These are phyloP conservation scores for Fusarium buharicum DNA, from an alignment of 2,329 filamentous ascomycete genomes.

Conservation along the genomic window DNA sequence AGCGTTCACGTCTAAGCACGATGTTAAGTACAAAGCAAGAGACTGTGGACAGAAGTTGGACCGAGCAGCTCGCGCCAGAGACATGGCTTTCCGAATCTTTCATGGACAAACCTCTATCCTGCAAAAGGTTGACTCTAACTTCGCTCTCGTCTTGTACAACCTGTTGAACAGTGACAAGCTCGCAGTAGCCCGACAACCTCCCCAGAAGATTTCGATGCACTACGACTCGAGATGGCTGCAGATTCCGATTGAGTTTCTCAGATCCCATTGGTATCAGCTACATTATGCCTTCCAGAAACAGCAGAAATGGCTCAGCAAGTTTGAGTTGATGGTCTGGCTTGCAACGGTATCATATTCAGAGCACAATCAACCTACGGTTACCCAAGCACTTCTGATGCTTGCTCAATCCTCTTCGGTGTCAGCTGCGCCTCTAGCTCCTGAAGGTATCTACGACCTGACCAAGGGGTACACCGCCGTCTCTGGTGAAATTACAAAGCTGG, in stretches of 20 bases:
- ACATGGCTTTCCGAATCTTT: constrained; percentile 4
- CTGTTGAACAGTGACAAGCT: neutral
- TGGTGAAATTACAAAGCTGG: neutral
- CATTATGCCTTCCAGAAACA: constrained; percentile 27
- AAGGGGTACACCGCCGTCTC: neutral
- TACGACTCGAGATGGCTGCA: constrained; percentile 37
- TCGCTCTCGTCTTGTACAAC: constrained; percentile 2
- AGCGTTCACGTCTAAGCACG: constrained; percentile 12
- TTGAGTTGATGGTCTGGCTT: constrained; percentile 34
- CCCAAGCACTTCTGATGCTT: constrained; percentile 28
- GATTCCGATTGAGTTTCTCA: neutral
- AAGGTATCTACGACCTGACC: neutral
- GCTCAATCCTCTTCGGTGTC: constrained; percentile 1
- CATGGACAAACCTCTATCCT: neutral
- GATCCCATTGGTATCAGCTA: constrained; percentile 29
- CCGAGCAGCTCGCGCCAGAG: neutral
- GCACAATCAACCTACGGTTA: constrained; percentile 5
- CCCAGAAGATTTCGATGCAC: neutral
- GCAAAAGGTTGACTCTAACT: neutral
- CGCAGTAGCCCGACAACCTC: neutral
- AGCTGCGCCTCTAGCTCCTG: too few relatives aligned
- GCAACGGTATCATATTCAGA: constrained; percentile 28
- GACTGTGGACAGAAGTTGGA: neutral
- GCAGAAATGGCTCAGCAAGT: constrained; percentile 25
- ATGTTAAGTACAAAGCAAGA: constrained; percentile 23